Percentiles rank a stretch among this genome's conserved stretches.
Conservation (phyloP, 2,329 filamentous ascomycete species). For the Botryosphaeria dothidea region DNA sequence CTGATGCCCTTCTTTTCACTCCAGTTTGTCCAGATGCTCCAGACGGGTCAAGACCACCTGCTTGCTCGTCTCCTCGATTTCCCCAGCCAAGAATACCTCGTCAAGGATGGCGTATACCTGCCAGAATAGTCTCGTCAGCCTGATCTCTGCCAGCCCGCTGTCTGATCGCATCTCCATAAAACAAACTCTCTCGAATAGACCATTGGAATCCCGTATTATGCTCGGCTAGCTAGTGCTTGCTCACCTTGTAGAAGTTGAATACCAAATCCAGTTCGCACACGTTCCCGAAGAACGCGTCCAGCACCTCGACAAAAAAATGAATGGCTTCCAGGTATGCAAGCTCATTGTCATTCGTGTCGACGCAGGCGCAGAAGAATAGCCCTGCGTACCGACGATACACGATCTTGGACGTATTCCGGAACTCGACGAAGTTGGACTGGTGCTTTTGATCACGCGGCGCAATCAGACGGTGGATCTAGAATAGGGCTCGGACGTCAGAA, state of each 20-base stretch:
- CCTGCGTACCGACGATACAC: slow-evolving; percentile 97
- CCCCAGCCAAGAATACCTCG: slow-evolving; percentile 94
- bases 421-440: slow-evolving; percentile 98
- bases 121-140: slow-evolving; percentile 22
- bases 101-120: slow-evolving; percentile 96
- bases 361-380: slow-evolving; percentile 98
- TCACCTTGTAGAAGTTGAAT: slow-evolving; percentile 70
- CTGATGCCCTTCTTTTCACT: slow-evolving; percentile 51
- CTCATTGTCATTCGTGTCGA: slow-evolving; percentile 99
- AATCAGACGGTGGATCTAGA: slow-evolving; percentile 92
- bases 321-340: slow-evolving; percentile 95
- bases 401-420: slow-evolving; percentile 84
- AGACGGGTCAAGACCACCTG: slow-evolving; percentile 92
- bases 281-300: slow-evolving; percentile 98
- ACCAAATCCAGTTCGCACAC: slow-evolving; percentile 95
- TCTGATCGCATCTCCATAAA: too few species aligned
- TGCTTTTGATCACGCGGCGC: slow-evolving; percentile 98
- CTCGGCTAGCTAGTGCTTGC: slow-evolving; percentile 24
- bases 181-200: neutral
- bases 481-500: neutral
- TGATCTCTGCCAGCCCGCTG: too few species aligned
- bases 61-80: slow-evolving; percentile 98
- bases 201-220: too few species aligned
- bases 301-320: slow-evolving; percentile 98
- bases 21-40: slow-evolving; percentile 95